Conservation (phyloP, 306 rosid genomes). For the Dryas alaskensis region DNA sequence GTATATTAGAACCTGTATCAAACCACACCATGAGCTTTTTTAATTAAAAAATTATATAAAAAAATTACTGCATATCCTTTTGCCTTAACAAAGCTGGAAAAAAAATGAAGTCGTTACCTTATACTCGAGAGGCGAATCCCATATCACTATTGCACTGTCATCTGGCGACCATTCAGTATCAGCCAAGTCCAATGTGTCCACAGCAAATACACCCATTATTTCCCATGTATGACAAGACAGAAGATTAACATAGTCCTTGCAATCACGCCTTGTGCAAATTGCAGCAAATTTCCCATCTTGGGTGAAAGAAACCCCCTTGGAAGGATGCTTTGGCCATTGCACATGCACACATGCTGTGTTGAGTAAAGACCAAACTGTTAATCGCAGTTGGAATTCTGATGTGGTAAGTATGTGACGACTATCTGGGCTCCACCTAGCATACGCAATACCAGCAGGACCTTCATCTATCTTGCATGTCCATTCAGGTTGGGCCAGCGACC, state of each 20-base stretch:
- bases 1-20: constrained; percentile 79
- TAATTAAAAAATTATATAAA: constrained; percentile 8
- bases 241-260: constrained; percentile 86
- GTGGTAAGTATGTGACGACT: constrained; percentile 97
- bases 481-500: constrained; percentile 95
- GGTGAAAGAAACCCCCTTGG: constrained; percentile 92
- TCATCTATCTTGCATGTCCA: constrained; percentile 99
- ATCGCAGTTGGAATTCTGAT: constrained; percentile 87
- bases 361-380: constrained; percentile 90
- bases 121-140: constrained; percentile 97
- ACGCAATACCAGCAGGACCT: constrained; percentile 94
- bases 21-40: constrained; percentile 27
- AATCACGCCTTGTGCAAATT: constrained; percentile 93
- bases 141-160: constrained; percentile 89
- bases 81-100: constrained; percentile 9
- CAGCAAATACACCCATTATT: constrained; percentile 83
- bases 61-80: background rate
- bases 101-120: constrained; percentile 49
- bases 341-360: constrained; percentile 96
- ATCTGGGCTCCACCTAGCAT: constrained; percentile 99
- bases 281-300: constrained; percentile 89
- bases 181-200: constrained; percentile 89
- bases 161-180: constrained; percentile 98
- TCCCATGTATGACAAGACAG: constrained; percentile 95
- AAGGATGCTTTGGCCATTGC: constrained; percentile 93